Conservation (phyloP, 345 rosid genomes). For the Syzygium grande region DNA sequence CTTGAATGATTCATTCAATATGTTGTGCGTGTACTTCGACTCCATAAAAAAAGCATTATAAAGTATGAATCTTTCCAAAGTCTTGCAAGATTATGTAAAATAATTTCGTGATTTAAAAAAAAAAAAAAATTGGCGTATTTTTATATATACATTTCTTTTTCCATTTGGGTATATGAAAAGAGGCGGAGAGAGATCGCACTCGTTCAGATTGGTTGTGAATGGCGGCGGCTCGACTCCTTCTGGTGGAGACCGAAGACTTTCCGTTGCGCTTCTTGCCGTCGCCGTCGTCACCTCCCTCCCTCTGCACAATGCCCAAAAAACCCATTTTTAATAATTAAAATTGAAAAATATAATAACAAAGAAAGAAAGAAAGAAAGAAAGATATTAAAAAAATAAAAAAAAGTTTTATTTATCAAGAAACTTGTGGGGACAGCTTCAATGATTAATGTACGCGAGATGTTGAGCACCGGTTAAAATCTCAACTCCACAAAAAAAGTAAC, state of each 20-base stretch:
- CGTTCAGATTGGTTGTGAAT: constrained; percentile 98
- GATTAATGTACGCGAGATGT: background rate
- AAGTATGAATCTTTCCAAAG: background rate
- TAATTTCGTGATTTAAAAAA: background rate
- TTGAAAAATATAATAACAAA: background rate
- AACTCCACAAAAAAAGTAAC: background rate
- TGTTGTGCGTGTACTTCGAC: background rate
- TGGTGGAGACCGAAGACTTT: constrained; percentile 59
- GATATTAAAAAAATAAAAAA: background rate
- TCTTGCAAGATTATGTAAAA: background rate
- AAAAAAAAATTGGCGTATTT: background rate
- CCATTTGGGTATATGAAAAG: background rate
- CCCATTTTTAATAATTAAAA: background rate
- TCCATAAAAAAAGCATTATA: background rate
- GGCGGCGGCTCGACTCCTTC: constrained; percentile 89
- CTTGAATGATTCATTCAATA: no score
- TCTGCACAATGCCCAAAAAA: constrained; percentile 5
- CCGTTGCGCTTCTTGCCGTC: constrained; percentile 29
- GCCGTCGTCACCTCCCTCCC: constrained; percentile 29
- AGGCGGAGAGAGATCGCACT: constrained; percentile 21
- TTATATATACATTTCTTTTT: background rate
- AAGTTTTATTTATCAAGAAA: background rate
- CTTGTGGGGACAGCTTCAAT: background rate
- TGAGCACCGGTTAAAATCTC: background rate
- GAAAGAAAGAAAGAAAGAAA: background rate